Conservation (phyloP, 495 filamentous ascomycete species). For the Lepidopterella palustris region DNA sequence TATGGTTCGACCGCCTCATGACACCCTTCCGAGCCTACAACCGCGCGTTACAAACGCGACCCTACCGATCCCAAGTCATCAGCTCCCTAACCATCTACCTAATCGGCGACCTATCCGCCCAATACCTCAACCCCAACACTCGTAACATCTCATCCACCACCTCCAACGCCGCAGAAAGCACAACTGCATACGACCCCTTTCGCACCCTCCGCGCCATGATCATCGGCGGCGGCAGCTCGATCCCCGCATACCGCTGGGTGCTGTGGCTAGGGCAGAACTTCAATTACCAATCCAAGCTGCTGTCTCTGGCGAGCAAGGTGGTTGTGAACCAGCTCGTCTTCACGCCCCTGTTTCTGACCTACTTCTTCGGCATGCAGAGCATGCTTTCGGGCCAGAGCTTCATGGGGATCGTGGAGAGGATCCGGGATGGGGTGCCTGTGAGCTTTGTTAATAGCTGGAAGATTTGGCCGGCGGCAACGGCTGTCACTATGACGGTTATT, state of each 20-base stretch:
- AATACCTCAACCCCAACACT: not conserved
- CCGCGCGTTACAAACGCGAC: too few species aligned
- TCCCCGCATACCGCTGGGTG: constrained; percentile 83
- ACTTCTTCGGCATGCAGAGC: constrained; percentile 85
- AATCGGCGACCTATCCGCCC: too few species aligned
- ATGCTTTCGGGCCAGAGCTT: constrained; percentile 52
- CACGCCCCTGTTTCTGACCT: constrained; percentile 80
- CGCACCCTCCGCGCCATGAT: constrained; percentile 64
- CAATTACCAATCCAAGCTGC: constrained; percentile 66
- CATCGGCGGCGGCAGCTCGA: constrained; percentile 63
- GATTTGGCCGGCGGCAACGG: constrained; percentile 84
- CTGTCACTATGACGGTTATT: constrained; percentile 80
- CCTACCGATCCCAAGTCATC: too few species aligned
- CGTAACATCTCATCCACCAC: not conserved
- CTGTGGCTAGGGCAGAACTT: constrained; percentile 71
- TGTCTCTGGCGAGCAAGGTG: constrained; percentile 49
- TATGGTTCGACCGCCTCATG: too few species aligned
- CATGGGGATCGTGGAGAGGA: constrained; percentile 57
- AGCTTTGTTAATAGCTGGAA: constrained; percentile 75
- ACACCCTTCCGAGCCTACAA: too few species aligned
- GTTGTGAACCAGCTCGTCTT: constrained; percentile 74
- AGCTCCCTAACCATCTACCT: too few species aligned
- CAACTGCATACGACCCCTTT: constrained; percentile 44
- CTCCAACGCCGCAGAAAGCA: constrained; percentile 11
- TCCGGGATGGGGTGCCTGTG: constrained; percentile 68